Percentiles rank a stretch among this genome's conserved stretches.
phyloP scores from a whole-genome alignment of 805 yeast genomes.

The Torulaspora quercuum region DNA sequence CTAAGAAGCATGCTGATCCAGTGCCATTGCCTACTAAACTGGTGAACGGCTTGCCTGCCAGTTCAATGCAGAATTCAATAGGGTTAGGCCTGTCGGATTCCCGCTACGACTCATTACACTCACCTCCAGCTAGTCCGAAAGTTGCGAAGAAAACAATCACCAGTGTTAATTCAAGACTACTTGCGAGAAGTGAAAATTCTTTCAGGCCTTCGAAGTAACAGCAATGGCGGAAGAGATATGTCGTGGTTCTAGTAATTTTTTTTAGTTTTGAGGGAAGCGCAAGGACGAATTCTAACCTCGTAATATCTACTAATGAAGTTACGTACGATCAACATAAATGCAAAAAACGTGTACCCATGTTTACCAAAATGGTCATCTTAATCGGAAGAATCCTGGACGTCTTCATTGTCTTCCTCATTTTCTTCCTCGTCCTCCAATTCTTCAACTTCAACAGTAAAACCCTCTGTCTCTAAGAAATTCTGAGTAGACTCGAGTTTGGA shows the following conservation, averaged over 20 bases:
- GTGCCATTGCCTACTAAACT: conserved; percentile 32
- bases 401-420: conserved; percentile 30
- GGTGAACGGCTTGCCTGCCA: conserved; percentile 35
- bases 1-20: conserved; percentile 24
- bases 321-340: no score
- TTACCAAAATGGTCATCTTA: neutral
- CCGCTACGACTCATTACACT: neutral
- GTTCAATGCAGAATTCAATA: conserved; percentile 3
- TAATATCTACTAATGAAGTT: no score
- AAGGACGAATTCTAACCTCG: no score
- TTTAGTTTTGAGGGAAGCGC: neutral
- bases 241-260: no score
- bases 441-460: conserved; percentile 60
- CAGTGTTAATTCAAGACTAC: conserved; percentile 52
- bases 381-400: conserved; percentile 13
- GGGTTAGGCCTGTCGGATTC: conserved; percentile 11
- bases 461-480: conserved; percentile 47
- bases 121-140: conserved; percentile 3
- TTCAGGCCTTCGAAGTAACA: conserved; percentile 15
- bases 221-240: no score
- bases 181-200: conserved; percentile 47
- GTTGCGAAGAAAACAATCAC: conserved; percentile 24
- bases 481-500: conserved; percentile 49
- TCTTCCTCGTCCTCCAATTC: conserved; percentile 44
- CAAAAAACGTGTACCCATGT: neutral